Evolutionary conservation across 2,329 filamentous ascomycete species (phyloP).

Genomic region (Venturia pyrina): DNA sequence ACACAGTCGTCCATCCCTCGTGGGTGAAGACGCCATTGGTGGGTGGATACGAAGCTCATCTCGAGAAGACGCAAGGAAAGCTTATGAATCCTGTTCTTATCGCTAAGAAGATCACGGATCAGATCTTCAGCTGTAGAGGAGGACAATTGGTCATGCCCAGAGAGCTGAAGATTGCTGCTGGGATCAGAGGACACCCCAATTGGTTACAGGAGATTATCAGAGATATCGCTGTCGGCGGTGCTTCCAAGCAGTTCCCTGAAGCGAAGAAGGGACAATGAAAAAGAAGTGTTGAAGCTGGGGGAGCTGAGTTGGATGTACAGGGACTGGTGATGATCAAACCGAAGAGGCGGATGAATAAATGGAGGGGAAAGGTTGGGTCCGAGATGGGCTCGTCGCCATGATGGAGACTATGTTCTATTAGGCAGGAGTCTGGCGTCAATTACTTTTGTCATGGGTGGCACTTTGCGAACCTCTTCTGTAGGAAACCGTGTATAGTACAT

Average conservation of each 20-base stretch:
- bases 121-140: slow-evolving; percentile 41
- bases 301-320: neutral
- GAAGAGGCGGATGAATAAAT: neutral
- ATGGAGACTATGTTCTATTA: neutral
- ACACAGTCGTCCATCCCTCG: slow-evolving; percentile 25
- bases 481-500: too few species aligned
- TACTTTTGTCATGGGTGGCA: neutral
- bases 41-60: slow-evolving; percentile 17
- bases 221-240: slow-evolving; percentile 12
- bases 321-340: neutral
- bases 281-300: neutral
- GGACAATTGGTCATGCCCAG: slow-evolving; percentile 39
- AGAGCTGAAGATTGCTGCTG: slow-evolving; percentile 17
- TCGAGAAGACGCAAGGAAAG: slow-evolving; percentile 16
- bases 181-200: slow-evolving; percentile 34
- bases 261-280: slow-evolving; percentile 4
- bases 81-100: slow-evolving; percentile 29
- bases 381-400: neutral
- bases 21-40: slow-evolving; percentile 43
- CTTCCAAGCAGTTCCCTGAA: slow-evolving; percentile 2
- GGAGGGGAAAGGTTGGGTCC: neutral
- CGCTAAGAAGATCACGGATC: slow-evolving; percentile 38
- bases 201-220: slow-evolving; percentile 37
- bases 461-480: neutral
- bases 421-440: neutral